Base-by-base conservation (phyloP, 139 green algal species). In the Volvox africanus region DNA sequence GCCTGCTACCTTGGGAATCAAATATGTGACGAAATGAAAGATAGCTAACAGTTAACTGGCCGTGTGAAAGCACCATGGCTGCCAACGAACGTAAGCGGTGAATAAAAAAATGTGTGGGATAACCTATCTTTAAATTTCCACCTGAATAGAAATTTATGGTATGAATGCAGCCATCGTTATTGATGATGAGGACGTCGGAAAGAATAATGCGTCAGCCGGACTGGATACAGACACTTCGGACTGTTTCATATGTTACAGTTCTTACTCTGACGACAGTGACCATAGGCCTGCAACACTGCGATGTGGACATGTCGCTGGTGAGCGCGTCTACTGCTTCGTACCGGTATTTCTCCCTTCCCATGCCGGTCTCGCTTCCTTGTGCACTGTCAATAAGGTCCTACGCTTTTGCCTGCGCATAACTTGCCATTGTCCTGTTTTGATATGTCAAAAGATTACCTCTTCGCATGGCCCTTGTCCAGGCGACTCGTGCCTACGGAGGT, bases 141-240 rank as follows among this genome's bases (percentile, higher is more conserved):
- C 9, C 44, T 55, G 44, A 55, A 14, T 55, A 55, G 5, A n/a
- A 9, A 71, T 71, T 36, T 69, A 1, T 33, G 35, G 22, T 37
- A 18, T 37, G 35, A 37, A 68, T 67, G 81, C 81, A 87, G 81
- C 81, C 33, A 88, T 88, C 65, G 65, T 79, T 1, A 88, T 88
- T 67, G 82, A 88, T 14, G 82, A 88, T 67, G 82, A 88, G 12
- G 65, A 88, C 21, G 62, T 35, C 19, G 81, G 50, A 22, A 24
- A 87, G 17, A 18, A 18, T 32, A 19, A 28, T 32, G n/a, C 18
- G 81, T 2, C 61, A 16, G 6, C 78, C 78, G 32, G 6, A 65
- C 6, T 36, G 2, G 20, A 84, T 1, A 20, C 65, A 84, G 37
- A 24, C 18, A 36, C 36, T 30, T 22, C 36, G 17, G 83, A 89